phyloP scores from a whole-genome alignment of 345 rosid genomes.

The Litchi chinensis region DNA sequence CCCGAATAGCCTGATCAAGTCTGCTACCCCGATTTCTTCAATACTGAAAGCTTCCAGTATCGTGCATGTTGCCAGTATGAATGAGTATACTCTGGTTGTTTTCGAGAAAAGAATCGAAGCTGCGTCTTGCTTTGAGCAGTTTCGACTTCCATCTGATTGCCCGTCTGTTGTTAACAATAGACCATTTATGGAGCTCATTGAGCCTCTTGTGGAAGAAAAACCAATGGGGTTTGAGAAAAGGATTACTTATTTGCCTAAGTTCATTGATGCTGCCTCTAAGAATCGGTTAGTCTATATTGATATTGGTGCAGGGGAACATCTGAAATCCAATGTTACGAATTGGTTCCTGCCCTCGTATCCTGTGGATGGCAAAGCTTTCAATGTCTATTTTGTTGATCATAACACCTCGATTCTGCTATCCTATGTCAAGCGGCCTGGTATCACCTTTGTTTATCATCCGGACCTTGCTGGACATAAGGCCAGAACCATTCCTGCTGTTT shows the following conservation, averaged over 20 bases:
- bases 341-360: conserved; percentile 81
- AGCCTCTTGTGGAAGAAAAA: conserved; percentile 60
- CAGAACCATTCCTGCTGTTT: not conserved
- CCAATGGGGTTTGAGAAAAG: conserved; percentile 40
- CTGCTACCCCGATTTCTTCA: conserved; percentile 74
- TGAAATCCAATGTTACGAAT: conserved; percentile 39
- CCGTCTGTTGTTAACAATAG: conserved; percentile 47
- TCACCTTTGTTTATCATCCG: conserved; percentile 78
- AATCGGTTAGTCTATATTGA: conserved; percentile 66
- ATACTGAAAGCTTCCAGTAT: conserved; percentile 65
- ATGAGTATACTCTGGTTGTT: conserved; percentile 63
- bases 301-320: conserved; percentile 66
- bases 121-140: conserved; percentile 45
- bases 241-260: conserved; percentile 64
- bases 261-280: conserved; percentile 48
- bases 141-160: conserved; percentile 59
- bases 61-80: conserved; percentile 62
- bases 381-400: conserved; percentile 74
- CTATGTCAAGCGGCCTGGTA: conserved; percentile 66
- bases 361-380: conserved; percentile 53
- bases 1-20: conserved; percentile 62
- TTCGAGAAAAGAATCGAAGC: conserved; percentile 57
- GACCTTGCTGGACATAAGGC: conserved; percentile 55
- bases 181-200: conserved; percentile 50
- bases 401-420: conserved; percentile 74